Evolutionary conservation across 345 rosid genomes (phyloP).

Genomic region (Mercurialis annua): DNA sequence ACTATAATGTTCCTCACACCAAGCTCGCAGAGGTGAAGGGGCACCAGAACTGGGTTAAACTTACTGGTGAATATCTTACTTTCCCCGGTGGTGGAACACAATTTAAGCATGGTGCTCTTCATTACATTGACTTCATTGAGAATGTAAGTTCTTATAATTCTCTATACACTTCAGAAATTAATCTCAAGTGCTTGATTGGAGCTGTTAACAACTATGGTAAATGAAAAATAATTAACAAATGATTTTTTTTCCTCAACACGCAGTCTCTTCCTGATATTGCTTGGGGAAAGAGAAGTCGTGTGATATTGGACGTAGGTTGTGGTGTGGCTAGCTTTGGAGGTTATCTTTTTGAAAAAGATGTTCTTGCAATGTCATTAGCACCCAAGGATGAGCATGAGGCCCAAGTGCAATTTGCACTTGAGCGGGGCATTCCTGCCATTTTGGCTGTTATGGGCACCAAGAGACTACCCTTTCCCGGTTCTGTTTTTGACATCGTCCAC

Average conservation of each 20-base stretch:
- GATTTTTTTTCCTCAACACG: conserved; percentile 15
- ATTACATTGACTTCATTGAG: conserved; percentile 85
- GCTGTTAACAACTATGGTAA: neutral
- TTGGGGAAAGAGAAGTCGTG: conserved; percentile 86
- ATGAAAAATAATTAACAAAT: neutral
- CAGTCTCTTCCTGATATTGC: conserved; percentile 80
- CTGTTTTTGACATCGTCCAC: conserved; percentile 83
- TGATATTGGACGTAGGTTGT: conserved; percentile 93
- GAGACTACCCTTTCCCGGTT: conserved; percentile 83
- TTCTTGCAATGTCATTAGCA: conserved; percentile 84
- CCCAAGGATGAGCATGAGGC: conserved; percentile 99
- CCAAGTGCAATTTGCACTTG: conserved; percentile 94
- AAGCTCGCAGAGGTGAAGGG: conserved; percentile 87
- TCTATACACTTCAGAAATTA: neutral
- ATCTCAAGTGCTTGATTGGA: neutral
- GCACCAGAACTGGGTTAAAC: conserved; percentile 98
- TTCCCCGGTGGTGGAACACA: conserved; percentile 99
- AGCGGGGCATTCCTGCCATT: conserved; percentile 94
- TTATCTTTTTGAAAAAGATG: conserved; percentile 82
- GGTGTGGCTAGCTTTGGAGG: conserved; percentile 99
- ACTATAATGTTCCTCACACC: conserved; percentile 86
- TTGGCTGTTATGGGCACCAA: conserved; percentile 96
- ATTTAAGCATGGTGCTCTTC: conserved; percentile 88
- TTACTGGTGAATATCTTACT: conserved; percentile 83
- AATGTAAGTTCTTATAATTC: conserved; percentile 39